Base-by-base conservation (phyloP, 805 yeast species). In the Nakazawaea sp. region DNA sequence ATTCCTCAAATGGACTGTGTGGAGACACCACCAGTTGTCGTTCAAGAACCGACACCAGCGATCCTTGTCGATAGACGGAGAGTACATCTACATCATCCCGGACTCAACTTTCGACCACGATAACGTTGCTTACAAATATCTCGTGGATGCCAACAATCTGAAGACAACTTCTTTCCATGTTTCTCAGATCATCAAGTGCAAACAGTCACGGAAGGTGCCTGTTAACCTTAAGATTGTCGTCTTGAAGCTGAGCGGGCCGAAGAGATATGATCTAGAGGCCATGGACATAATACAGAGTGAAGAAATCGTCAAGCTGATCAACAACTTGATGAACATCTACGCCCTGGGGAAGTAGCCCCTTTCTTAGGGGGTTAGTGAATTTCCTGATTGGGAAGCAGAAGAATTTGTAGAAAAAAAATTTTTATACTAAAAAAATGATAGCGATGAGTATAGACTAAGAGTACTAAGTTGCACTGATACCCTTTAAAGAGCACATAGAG, bases 1-100 rank as follows among this genome's bases (percentile, higher is more conserved):
- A 4, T 87, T 87, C 52, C 81, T 81, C 52, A 83, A 83, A 49
- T 90, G 88, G 73, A 79, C 75, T 13, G 95, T 90, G 0, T 85
- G 87, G 84, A 70, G 97, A 50, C 90, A 89, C 49, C 21, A 33
- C 16, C 89, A 88, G 17, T 74, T 81, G 77, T 79, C 94, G 0
- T 78, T 90, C 45, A 75, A 83, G 41, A 78, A 77, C 40, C 70
- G 88, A 37, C 85, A 85, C 43, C 95, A 88, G 48, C 75, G 92
- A 48, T 75, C 88, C 1, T 64, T 90, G 23, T 88, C 92, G 1
- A 75, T 90, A 27, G 97, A 90, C 57, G 97, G 97, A n/a, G 95
- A 87, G 49, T 88, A 87, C 50, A 75, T 90, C 11, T 90, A 89
- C 50, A 73, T 90, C 33, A 75, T 86, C 49, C 96, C 97, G 0